Evolutionary conservation across 2,329 filamentous ascomycete genomes (phyloP).

Genomic region (Fusarium nygamai): DNA sequence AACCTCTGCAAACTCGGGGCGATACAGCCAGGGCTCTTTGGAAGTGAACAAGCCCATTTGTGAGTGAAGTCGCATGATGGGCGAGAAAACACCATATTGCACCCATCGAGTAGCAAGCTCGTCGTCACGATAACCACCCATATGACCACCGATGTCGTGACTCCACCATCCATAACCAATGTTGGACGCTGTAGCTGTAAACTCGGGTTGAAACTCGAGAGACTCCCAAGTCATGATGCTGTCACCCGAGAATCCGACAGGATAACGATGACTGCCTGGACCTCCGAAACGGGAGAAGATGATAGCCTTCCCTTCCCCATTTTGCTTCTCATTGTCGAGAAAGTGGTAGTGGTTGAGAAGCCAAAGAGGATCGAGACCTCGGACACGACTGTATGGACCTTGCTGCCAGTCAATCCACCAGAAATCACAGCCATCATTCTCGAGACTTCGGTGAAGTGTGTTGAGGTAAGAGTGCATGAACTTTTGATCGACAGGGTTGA

Average conservation of each 20-base stretch:
- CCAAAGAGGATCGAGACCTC: constrained; percentile 71
- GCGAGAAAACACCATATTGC: constrained; percentile 69
- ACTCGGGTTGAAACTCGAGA: constrained; percentile 72
- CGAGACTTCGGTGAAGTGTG: constrained; percentile 64
- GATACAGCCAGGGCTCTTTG: constrained; percentile 71
- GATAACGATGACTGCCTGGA: constrained; percentile 71
- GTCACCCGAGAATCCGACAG: constrained; percentile 72
- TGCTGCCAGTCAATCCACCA: constrained; percentile 79
- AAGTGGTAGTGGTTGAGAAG: constrained; percentile 73
- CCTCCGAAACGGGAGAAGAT: constrained; percentile 71
- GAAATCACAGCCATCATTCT: constrained; percentile 67
- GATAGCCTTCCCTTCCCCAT: constrained; percentile 52
- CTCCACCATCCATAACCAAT: constrained; percentile 77
- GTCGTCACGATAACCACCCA: constrained; percentile 64
- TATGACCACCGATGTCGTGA: constrained; percentile 74
- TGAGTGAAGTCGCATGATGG: constrained; percentile 69
- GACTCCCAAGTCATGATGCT: constrained; percentile 68
- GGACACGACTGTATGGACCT: constrained; percentile 61
- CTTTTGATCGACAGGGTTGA: constrained; percentile 62
- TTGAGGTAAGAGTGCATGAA: constrained; percentile 69
- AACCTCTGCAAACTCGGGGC: constrained; percentile 54
- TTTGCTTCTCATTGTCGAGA: constrained; percentile 56
- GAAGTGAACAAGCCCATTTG: constrained; percentile 65
- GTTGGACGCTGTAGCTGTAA: constrained; percentile 72
- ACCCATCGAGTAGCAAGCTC: constrained; percentile 70